Base-by-base conservation (phyloP, 176 grass and related monocot genomes). In the Phragmites australis region DNA sequence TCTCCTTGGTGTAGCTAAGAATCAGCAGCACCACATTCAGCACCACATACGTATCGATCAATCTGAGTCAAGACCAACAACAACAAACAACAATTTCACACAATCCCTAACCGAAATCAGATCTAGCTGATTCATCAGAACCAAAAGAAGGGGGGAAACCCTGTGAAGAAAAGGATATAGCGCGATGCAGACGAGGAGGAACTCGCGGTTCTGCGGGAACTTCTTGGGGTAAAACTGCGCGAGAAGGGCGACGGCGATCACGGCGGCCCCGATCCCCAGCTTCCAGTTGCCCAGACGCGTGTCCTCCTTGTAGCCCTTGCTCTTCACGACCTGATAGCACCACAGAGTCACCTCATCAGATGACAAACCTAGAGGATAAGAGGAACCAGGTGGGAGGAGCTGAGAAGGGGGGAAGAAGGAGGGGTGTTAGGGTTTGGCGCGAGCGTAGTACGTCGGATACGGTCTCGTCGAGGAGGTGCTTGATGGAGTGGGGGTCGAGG, bases 211-310 rank as follows among this genome's bases (percentile, higher is more conserved):
- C 77, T 97, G 88, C 3, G 92, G 96, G 59, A 99, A 99, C 86
- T 99, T 99, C 88, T 99, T 99, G 6, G 90, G 92, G 86, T 99
- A 99, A 84, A 99, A 99, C 76, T 99, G 96, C 19, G 96, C 92
- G 39, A 95, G 72, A 17, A 99, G 89, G 0, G 92, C 96, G 82
- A 99, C 87, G 66, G 81, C 90, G 64, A 99, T 99, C 76, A 99
- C 83, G 63, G 84, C 80, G 25, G 88, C 74, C 43, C 96, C 96
- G 7, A 95, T 95, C 50, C 84, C 55, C 82, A 99, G 86, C 79
- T 82, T 99, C 70, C 86, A 71, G 77, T 99, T 99, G 82, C 92
- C 91, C 70, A 99, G 80, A 85, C 84, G 86, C 81, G 90, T 89
- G 77, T 99, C 84, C 84, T 99, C 96, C 46, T 62, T 50, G 87